These are phyloP conservation scores for Solanum gracilifrons DNA, from an alignment of 257 asterid species.

Conservation along the genomic window DNA sequence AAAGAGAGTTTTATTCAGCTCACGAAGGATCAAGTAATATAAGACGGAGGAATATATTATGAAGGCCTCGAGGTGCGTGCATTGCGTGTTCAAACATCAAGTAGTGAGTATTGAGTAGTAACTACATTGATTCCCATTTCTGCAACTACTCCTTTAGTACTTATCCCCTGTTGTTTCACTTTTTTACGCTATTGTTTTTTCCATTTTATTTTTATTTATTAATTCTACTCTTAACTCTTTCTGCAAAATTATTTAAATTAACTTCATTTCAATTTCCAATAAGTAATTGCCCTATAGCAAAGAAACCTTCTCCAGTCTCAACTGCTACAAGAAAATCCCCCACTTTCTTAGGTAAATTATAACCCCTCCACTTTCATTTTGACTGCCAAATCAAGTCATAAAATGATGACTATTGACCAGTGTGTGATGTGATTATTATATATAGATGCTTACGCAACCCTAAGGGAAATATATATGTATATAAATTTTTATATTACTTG, in stretches of 20 bases:
- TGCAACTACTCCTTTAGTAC: background rate
- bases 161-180: background rate
- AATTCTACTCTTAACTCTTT: background rate
- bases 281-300: background rate
- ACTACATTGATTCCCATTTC: constrained; percentile 1
- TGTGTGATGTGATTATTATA: background rate
- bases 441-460: constrained; percentile 11
- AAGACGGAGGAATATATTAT: background rate
- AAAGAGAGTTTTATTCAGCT: background rate
- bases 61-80: background rate
- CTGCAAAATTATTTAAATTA: background rate
- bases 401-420: background rate
- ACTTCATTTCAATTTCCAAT: constrained; percentile 12
- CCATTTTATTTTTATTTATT: background rate
- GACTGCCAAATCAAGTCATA: constrained; percentile 15
- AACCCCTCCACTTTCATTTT: background rate
- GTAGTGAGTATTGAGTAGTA: background rate
- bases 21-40: background rate
- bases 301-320: background rate
- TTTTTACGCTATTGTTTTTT: background rate
- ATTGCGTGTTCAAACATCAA: background rate
- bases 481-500: no score
- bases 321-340: constrained; percentile 8
- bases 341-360: constrained; percentile 13
- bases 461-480: background rate